Conservation (phyloP, 176 grass and related monocot species). For the Musa acuminata region DNA sequence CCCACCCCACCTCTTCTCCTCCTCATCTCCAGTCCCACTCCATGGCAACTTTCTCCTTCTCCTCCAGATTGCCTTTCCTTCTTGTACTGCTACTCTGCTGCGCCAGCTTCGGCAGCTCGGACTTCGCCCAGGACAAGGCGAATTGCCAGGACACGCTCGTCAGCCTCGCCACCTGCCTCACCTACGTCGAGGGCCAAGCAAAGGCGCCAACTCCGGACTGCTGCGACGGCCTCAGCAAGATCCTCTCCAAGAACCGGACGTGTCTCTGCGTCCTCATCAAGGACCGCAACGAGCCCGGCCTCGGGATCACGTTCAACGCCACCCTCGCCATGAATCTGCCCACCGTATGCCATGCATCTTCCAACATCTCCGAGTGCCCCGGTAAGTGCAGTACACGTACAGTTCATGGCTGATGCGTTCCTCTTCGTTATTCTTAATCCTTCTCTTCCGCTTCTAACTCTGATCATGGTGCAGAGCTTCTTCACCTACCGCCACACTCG, state of each 20-base stretch:
- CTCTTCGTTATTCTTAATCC: not conserved
- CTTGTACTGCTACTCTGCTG: not conserved
- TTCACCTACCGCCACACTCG: conserved; percentile 31
- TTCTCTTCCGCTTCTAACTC: not conserved
- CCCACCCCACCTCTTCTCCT: no score
- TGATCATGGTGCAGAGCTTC: conserved; percentile 20
- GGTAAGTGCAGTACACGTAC: conserved; percentile 23
- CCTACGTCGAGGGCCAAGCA: conserved; percentile 52
- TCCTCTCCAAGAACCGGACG: conserved; percentile 35
- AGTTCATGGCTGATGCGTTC: no score
- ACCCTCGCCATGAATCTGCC: conserved; percentile 55
- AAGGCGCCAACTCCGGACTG: conserved; percentile 52
- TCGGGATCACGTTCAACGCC: conserved; percentile 69
- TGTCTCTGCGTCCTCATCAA: conserved; percentile 75
- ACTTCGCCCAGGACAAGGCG: conserved; percentile 46
- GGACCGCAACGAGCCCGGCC: conserved; percentile 60
- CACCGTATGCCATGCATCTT: conserved; percentile 14
- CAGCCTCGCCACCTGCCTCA: conserved; percentile 67
- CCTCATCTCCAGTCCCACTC: no score
- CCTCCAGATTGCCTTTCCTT: not conserved
- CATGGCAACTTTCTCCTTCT: not conserved
- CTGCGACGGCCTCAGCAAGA: conserved; percentile 51
- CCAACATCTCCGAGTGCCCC: conserved; percentile 64
- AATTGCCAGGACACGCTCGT: conserved; percentile 61
- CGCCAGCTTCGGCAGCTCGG: not conserved